Evolutionary conservation across 257 asterid genomes (phyloP), one percentile per base, ranked within the genome.

Genomic region (Pogostemon cablin): DNA sequence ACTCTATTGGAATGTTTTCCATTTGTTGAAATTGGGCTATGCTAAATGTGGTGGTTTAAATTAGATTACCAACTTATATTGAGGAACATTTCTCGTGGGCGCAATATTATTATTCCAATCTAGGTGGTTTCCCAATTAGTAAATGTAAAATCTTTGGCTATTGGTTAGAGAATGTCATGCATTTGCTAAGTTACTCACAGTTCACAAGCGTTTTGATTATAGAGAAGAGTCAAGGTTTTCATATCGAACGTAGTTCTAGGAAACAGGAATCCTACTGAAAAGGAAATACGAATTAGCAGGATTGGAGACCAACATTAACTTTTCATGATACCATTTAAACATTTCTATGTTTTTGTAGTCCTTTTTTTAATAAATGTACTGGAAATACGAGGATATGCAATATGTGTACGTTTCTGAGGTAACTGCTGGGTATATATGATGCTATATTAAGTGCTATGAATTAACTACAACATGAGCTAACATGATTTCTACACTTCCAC

Each of bases 401-500:
- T 62, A 17, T 10, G 47, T 20, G 57, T 44, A 20, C 35, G 56
- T 12, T 62, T 41, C 60, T 74, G 32, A 17, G 54, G 64, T 55
- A 6, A 47, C 68, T 52, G 35, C 41, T 12, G 6, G 71, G 15
- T 62, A 57, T 34, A 60, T 70, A 20, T 9, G 59, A 65, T 73
- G 46, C 62, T 72, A 17, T 43, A 20, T 75, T 7, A 39, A 56
- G 68, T 59, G 49, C 50, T 64, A 7, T 63, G 20, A 39, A 48
- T 63, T 57, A 58, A 32, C 35, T 58, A 46, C 43, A 38, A 7
- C 41, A 8, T 72, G 64, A 44, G 67, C 68, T 34, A 12, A 35
- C 72, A 59, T 58, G 77, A 50, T 77, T 63, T 76, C 60, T 66
- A 40, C 15, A 43, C 50, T 78, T 69, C 50, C 44, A 59, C 72